Evolutionary conservation across 1,284 basidiomycete genomes (phyloP), one percentile per base, ranked within the genome.

Genomic region (Cutaneotrichosporon cavernicola): DNA sequence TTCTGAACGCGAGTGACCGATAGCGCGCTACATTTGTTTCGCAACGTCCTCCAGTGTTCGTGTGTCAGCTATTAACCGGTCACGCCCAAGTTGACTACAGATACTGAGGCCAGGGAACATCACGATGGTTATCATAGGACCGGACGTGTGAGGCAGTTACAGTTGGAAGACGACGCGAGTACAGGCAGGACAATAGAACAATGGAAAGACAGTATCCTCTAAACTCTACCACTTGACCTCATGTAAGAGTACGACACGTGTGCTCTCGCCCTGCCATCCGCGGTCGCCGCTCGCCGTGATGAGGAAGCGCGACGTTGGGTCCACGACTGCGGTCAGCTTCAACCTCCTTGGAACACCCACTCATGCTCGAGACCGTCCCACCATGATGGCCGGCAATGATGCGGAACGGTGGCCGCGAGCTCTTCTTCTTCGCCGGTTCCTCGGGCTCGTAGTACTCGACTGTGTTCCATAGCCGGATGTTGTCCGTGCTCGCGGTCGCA

Each of bases 351-450:
- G 3, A 26, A 4, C 47, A 81, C 89, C 75, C 79, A 95, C 92
- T 78, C 86, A 97, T 90, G 71, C 90, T 89, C 5, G 92, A 96
- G 18, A 97, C 86, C 65, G 89, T 90, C 2, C 93, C 95, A 34
- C 95, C 94, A 80, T 97, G 92, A 81, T 98, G 95, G 0, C 96
- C 96, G 5, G 94, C 90, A 46, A 99, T 91, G 67, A 98, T 97
- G 80, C 93, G 93, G 84, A 97, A 97, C 68, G 90, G 90, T 21
- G 89, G 88, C 9, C 74, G 69, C 32, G 70, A 76, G 53, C 69
- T 68, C 51, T 86, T 85, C 76, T 84, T 87, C 61, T 82, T 81
- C 73, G 84, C 86, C 47, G 57, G 68, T 18, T 60, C 51, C 72
- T 90, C 89, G 9, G 83, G 80, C 72, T 91, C 87, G 59, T 85